phyloP scores from a whole-genome alignment of 345 rosid species.

The Mallotus nudiflorus region DNA sequence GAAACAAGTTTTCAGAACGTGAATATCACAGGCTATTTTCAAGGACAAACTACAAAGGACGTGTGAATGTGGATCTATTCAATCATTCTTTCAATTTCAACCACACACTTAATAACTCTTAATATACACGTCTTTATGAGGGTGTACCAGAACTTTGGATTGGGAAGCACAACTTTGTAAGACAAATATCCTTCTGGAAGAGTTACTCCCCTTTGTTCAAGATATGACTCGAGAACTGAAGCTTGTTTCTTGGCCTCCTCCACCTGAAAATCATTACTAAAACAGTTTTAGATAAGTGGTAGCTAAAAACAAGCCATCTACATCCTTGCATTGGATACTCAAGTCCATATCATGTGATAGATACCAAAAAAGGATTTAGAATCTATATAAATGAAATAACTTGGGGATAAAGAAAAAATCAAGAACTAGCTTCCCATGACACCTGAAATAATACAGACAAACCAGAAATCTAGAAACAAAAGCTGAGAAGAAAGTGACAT shows the following conservation, averaged over 20 bases:
- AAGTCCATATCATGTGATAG: neutral
- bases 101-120: neutral
- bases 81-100: neutral
- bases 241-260: slow-evolving; percentile 58
- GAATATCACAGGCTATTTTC: too few species aligned
- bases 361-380: neutral
- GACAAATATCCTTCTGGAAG: slow-evolving; percentile 83
- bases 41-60: too few species aligned
- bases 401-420: neutral
- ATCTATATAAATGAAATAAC: neutral
- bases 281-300: neutral
- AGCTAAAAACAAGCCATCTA: neutral
- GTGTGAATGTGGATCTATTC: too few species aligned
- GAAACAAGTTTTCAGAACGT: too few species aligned
- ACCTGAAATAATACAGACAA: too few species aligned
- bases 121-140: neutral
- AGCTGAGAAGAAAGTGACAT: too few species aligned
- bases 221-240: slow-evolving; percentile 78
- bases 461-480: too few species aligned
- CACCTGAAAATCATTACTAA: slow-evolving; percentile 41
- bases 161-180: slow-evolving; percentile 81
- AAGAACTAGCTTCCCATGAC: neutral
- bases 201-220: slow-evolving; percentile 83
- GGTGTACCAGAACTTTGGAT: slow-evolving; percentile 78
- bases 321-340: neutral